These are phyloP conservation scores for Zea luxurians DNA, from an alignment of 176 grass and related monocot species.

Conservation along the genomic window DNA sequence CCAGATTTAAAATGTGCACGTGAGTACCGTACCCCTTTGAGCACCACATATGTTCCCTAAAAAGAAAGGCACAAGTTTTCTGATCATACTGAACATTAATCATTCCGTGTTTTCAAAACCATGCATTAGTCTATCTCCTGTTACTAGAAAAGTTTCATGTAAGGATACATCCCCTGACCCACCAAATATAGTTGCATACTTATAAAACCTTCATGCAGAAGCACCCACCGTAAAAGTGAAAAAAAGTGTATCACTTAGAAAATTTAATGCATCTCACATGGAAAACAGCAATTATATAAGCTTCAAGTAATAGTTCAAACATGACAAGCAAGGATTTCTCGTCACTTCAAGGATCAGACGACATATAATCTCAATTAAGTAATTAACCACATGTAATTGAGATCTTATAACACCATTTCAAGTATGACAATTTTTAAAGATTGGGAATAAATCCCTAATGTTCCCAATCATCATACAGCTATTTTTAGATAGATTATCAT, in stretches of 20 bases:
- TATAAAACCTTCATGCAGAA: constrained; percentile 1
- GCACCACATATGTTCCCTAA: not conserved
- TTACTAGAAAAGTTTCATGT: not conserved
- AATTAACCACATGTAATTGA: not conserved
- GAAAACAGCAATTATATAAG: not conserved
- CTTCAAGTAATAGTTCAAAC: constrained; percentile 19
- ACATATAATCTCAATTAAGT: not conserved
- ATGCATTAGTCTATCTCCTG: not conserved
- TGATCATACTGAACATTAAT: constrained; percentile 5
- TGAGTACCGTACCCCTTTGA: too few relatives aligned
- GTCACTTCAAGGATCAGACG: not conserved
- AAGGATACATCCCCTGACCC: not conserved
- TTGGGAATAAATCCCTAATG: constrained; percentile 6
- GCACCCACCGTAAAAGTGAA: not conserved
- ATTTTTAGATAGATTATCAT: constrained; percentile 24
- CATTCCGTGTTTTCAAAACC: not conserved
- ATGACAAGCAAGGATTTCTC: constrained; percentile 10
- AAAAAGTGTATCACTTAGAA: not conserved
- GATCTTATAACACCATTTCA: not conserved
- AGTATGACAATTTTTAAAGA: not conserved
- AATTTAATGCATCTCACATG: constrained; percentile 13
- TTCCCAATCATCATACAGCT: not conserved
- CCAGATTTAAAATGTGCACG: too few relatives aligned
- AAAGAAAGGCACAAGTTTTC: constrained; percentile 18
- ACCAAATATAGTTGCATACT: constrained; percentile 8